These are phyloP conservation scores for Pharus latifolius DNA, from an alignment of 176 grass and related monocot species.

Conservation along the genomic window DNA sequence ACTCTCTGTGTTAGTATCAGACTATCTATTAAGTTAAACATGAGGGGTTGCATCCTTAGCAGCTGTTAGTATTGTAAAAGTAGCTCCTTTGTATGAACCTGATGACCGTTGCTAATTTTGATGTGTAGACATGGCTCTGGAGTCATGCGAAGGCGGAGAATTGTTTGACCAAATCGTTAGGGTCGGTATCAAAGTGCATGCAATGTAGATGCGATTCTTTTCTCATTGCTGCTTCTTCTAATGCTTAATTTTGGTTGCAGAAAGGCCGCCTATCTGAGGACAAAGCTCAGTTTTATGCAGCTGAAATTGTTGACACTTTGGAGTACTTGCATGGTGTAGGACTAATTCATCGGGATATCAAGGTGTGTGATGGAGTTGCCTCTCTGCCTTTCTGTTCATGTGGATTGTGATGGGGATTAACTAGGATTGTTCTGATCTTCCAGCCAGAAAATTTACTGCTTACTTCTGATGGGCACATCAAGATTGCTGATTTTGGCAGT, in stretches of 20 bases:
- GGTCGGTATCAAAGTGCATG: constrained; percentile 26
- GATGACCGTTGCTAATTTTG: background rate
- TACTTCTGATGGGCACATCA: constrained; percentile 86
- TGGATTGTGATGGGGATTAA: background rate
- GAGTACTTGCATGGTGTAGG: constrained; percentile 80
- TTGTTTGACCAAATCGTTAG: constrained; percentile 84
- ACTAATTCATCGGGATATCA: constrained; percentile 92
- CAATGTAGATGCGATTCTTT: background rate
- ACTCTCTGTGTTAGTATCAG: constrained; percentile 80
- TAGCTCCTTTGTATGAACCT: background rate
- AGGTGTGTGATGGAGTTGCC: constrained; percentile 30
- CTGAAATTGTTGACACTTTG: constrained; percentile 82
- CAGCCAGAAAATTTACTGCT: constrained; percentile 98
- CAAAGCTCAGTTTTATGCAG: constrained; percentile 81
- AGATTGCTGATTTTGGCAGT: constrained; percentile 97
- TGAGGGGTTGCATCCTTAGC: background rate
- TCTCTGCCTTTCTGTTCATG: background rate
- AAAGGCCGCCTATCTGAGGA: constrained; percentile 62
- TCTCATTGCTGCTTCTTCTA: background rate
- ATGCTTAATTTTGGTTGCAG: constrained; percentile 17
- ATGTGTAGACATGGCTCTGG: constrained; percentile 80
- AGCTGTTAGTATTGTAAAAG: background rate
- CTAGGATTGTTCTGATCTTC: constrained; percentile 2
- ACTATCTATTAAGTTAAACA: background rate
- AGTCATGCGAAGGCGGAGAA: constrained; percentile 95